These are phyloP conservation scores for Bacidia rubella DNA, from an alignment of 495 filamentous ascomycete species.

Conservation along the genomic window DNA sequence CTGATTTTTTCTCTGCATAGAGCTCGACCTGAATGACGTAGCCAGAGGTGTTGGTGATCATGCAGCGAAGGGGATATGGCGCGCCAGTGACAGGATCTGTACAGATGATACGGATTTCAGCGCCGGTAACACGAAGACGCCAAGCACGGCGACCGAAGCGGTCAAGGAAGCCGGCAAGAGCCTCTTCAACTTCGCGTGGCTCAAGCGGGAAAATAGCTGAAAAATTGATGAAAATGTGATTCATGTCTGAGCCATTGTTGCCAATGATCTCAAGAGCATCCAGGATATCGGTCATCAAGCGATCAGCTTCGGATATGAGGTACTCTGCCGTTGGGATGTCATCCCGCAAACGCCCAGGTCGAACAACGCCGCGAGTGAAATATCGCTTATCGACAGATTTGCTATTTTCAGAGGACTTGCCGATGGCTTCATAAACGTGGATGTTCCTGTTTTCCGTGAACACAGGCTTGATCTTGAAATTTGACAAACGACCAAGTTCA, in stretches of 20 bases:
- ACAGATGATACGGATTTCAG: slow-evolving; percentile 96
- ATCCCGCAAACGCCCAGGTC: slow-evolving; percentile 83
- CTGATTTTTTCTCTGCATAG: slow-evolving; percentile 94
- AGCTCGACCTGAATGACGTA: slow-evolving; percentile 97
- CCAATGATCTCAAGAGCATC: slow-evolving; percentile 97
- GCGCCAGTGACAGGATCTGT: slow-evolving; percentile 72
- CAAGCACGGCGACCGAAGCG: slow-evolving; percentile 90
- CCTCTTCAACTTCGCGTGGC: slow-evolving; percentile 84
- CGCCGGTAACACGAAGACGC: slow-evolving; percentile 92
- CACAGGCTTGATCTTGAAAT: slow-evolving; percentile 93
- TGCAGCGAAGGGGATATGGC: slow-evolving; percentile 86
- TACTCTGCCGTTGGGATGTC: slow-evolving; percentile 97
- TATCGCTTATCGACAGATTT: slow-evolving; percentile 66
- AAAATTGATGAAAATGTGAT: slow-evolving; percentile 99
- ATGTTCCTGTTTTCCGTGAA: slow-evolving; percentile 99
- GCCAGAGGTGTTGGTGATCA: slow-evolving; percentile 98
- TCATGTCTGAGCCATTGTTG: slow-evolving; percentile 97
- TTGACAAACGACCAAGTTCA: slow-evolving; percentile 81
- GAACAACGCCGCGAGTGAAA: slow-evolving; percentile 89
- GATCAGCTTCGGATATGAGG: slow-evolving; percentile 90
- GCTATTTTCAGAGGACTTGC: slow-evolving; percentile 85
- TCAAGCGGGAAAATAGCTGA: slow-evolving; percentile 84
- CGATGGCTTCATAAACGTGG: slow-evolving; percentile 92
- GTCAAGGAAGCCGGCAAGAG: slow-evolving; percentile 87
- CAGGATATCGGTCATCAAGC: slow-evolving; percentile 92